Base-by-base conservation (phyloP, 192 early-diverging fungal genomes). In the Coemansia erecta region DNA sequence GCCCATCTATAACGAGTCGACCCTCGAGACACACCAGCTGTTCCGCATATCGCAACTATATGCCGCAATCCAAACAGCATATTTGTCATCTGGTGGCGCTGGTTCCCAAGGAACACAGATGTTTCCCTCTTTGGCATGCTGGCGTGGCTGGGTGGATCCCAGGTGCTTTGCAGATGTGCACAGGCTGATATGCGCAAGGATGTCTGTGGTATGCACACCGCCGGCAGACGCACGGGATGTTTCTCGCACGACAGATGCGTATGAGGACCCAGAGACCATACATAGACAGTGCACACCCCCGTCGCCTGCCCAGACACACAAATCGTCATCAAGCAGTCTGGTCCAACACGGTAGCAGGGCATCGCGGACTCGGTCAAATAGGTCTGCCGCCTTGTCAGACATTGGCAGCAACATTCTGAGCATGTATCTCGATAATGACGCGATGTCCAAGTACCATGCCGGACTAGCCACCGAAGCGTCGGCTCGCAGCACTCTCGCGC, bases 111-210 rank as follows among this genome's bases (percentile, higher is more conserved):
- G n/a, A 18, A 13, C 12, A 15, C 19, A 19, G 10, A 13, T 14
- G 26, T 70, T 66, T n/a, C 69, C 75, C 1, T 39, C 44, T 15
- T 56, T 78, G 46, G 45, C 23, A 7, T 31, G 61, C 8, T 78
- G 69, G 75, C 75, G 75, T 26, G 75, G 70, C 49, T 78, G 75
- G 75, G 63, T 78, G 8, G 58, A 72, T 45, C 69, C 62, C 24
- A 22, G 43, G 8, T 57, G 56, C 15, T 33, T 58, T n/a, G 52
- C 56, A 42, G 60, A 50, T 13, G 60, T 77, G 8, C 69, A 60
- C 26, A 45, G 44, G 26, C 35, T 53, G 53, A 48, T 77, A 43
- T 59, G 58, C 37, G 23, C 48, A 13, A 51, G 22, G 15, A 41
- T 77, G 49, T 58, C 61, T 40, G 55, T 28, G 14, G 39, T 39